Conservation (phyloP, 2,329 filamentous ascomycete species). For the Aspergillus piperis region DNA sequence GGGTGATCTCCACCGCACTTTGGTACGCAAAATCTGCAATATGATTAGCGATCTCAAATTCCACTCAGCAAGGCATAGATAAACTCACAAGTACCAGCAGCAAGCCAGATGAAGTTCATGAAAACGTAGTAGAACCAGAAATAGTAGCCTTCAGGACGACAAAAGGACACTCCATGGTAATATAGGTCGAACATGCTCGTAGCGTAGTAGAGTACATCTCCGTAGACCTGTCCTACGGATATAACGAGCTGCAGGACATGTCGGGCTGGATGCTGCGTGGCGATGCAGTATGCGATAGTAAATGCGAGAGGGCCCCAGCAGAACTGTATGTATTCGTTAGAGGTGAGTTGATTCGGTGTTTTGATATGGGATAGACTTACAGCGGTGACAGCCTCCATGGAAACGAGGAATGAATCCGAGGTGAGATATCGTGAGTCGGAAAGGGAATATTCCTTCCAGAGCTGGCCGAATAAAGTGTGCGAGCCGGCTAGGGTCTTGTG, state of each 20-base stretch:
- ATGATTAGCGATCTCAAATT: too few species aligned
- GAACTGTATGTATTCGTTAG: neutral
- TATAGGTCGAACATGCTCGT: slow-evolving; percentile 52
- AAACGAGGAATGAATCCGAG: slow-evolving; percentile 73
- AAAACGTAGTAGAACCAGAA: too few species aligned
- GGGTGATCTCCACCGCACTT: too few species aligned
- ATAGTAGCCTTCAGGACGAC: too few species aligned
- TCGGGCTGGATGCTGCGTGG: slow-evolving; percentile 46
- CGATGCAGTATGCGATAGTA: slow-evolving; percentile 53
- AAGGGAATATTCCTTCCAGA: slow-evolving; percentile 86
- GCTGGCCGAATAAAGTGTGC: slow-evolving; percentile 71
- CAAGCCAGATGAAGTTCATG: too few species aligned
- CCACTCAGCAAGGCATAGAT: too few species aligned
- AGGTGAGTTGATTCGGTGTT: too few species aligned
- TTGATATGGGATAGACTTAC: too few species aligned
- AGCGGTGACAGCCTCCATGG: slow-evolving; percentile 75
- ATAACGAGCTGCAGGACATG: slow-evolving; percentile 59
- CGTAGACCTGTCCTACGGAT: slow-evolving; percentile 61
- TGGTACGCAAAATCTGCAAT: too few species aligned
- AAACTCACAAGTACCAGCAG: too few species aligned
- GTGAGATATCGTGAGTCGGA: slow-evolving; percentile 82
- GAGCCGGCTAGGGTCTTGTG: slow-evolving; percentile 62
- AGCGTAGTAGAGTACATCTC: slow-evolving; percentile 61
- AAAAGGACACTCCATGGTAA: too few species aligned
- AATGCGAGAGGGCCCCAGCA: slow-evolving; percentile 50